Percentiles rank a stretch among this genome's conserved stretches.
Evolutionary conservation across 192 early-diverging fungal species (phyloP).

Genomic region (Coemansia asiatica): DNA sequence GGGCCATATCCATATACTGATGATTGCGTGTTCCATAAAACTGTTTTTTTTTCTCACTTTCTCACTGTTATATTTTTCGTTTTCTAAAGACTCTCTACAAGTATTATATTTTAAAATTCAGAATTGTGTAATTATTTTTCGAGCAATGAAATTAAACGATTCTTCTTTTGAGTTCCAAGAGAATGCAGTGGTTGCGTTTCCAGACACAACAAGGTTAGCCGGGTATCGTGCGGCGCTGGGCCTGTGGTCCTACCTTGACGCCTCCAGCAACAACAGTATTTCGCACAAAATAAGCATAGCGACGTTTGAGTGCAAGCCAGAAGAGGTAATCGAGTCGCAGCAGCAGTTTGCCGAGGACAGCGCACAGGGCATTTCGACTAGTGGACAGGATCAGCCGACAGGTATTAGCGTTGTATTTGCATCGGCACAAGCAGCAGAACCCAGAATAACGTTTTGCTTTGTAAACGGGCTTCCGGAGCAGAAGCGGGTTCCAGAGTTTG

Average conservation of each 20-base stretch:
- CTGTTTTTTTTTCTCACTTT: too few relatives aligned
- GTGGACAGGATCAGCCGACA: not conserved
- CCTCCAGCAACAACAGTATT: not conserved
- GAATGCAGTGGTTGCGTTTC: slow-evolving; percentile 43
- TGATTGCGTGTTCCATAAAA: too few relatives aligned
- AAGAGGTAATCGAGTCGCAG: slow-evolving; percentile 8
- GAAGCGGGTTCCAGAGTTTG: slow-evolving; percentile 32
- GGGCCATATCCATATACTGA: too few relatives aligned
- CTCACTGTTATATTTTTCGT: too few relatives aligned
- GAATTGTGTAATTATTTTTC: not conserved
- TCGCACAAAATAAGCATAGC: not conserved
- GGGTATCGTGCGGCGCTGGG: slow-evolving; percentile 46
- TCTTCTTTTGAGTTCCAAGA: slow-evolving; percentile 26
- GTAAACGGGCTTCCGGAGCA: slow-evolving; percentile 36
- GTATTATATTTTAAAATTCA: not conserved
- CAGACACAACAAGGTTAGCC: slow-evolving; percentile 41
- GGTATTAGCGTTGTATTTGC: slow-evolving; percentile 3
- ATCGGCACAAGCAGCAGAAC: not conserved
- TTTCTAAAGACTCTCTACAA: too few relatives aligned
- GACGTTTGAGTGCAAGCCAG: slow-evolving; percentile 4
- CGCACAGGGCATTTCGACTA: too few relatives aligned
- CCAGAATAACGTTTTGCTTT: slow-evolving; percentile 34
- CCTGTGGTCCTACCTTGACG: slow-evolving; percentile 20
- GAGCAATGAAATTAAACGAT: slow-evolving; percentile 29
- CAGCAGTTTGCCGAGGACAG: not conserved